These are phyloP conservation scores for Yarrowia sp. DNA, from an alignment of 805 yeast species.

Conservation along the genomic window DNA sequence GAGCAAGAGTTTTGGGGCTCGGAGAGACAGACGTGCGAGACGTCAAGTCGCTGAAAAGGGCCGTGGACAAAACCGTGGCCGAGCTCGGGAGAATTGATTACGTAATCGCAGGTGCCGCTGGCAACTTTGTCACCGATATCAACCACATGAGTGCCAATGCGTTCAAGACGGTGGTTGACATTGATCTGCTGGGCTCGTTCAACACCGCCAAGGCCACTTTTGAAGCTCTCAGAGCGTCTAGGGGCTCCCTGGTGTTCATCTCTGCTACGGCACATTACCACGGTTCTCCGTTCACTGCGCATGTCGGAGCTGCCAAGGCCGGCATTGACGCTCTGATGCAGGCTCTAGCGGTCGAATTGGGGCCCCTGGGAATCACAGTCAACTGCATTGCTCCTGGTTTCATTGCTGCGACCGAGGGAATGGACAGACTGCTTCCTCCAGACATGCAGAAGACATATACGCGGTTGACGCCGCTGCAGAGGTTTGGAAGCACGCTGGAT, in stretches of 20 bases:
- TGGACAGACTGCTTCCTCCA: constrained; percentile 62
- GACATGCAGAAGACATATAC: constrained; percentile 54
- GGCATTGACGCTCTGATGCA: constrained; percentile 89
- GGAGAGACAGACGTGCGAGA: constrained; percentile 82
- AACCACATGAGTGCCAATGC: constrained; percentile 82
- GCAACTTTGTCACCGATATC: constrained; percentile 84
- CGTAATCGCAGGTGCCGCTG: constrained; percentile 96
- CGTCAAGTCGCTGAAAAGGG: constrained; percentile 61
- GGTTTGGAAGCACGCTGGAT: constrained; percentile 69
- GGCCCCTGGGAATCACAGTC: constrained; percentile 83
- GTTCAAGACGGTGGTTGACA: constrained; percentile 83
- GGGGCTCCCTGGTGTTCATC: constrained; percentile 78
- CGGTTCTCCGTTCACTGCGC: constrained; percentile 87
- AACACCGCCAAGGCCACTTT: constrained; percentile 87
- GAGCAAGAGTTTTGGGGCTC: constrained; percentile 71
- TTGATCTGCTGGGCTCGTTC: constrained; percentile 86
- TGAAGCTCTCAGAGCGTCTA: constrained; percentile 65
- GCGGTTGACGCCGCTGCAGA: constrained; percentile 59
- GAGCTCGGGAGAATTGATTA: constrained; percentile 80
- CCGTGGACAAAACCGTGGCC: constrained; percentile 69
- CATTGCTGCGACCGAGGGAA: constrained; percentile 86
- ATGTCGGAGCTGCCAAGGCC: constrained; percentile 95
- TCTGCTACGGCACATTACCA: constrained; percentile 88
- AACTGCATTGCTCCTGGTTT: constrained; percentile 94
- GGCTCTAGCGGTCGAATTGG: constrained; percentile 86